Evolutionary conservation across 2,329 filamentous ascomycete species (phyloP), one percentile per base, ranked within the genome.

Genomic region (Phaeosphaeriaceae sp.): DNA sequence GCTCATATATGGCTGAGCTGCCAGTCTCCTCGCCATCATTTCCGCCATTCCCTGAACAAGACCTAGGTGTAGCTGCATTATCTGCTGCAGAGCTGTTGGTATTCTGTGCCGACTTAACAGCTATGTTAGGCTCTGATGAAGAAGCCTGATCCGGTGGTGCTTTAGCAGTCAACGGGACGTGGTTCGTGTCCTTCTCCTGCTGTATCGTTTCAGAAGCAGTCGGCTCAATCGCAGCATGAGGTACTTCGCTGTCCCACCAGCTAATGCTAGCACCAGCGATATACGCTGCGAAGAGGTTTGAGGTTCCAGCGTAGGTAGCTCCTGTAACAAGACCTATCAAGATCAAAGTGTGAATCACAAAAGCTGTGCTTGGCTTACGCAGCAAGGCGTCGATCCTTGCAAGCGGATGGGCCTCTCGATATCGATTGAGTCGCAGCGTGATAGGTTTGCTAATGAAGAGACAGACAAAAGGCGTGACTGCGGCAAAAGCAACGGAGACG

Each of bases 241-340:
- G 63, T 7, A 77, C 47, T 47, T 78, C 76, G 50, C 62, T 71
- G 63, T 86, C 83, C 85, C 86, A 88, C 87, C 87, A 90, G 51
- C 83, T 85, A 13, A 87, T 80, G 3, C 77, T 72, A 0, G 85
- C 82, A 1, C 88, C 88, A 0, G 88, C 77, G 31, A 81, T 73
- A 56, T 89, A 90, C 0, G 88, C 85, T 5, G 86, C 85, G 54
- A 90, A 84, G 0, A 90, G 75, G 46, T 83, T 84, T 0, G 88
- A 89, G 0, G 88, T 87, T 0, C 87, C 88, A 1, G 87, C 84
- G 72, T 86, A 90, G 1, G 79, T 83, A 0, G 86, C 81, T 0
- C 74, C 83, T 0, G 82, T 69, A 0, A 89, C 77, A 3, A 84
- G 66, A 0, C 71, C 81, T 0, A 88, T 50, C 0, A 91, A 73